Evolutionary conservation across 2,329 filamentous ascomycete genomes (phyloP), one percentile per base, ranked within the genome.

Genomic region (Cytospora piceae): DNA sequence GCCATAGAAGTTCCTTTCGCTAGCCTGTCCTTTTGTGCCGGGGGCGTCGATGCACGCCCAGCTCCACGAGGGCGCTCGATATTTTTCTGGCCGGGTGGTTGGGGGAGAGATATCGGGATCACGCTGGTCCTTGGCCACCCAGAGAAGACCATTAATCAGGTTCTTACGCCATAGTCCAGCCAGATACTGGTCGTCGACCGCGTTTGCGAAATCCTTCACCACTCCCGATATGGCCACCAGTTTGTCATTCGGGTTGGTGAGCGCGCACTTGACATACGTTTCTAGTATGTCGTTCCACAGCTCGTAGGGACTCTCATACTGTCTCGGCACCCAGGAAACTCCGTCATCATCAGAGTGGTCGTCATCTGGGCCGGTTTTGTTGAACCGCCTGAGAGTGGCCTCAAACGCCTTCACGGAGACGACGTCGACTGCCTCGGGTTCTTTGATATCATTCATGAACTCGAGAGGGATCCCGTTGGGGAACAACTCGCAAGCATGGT

Each of bases 51-150:
- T 9, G 9, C 24, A 65, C 20, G 66, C 66, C 66, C 66, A 67
- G 31, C 66, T 67, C 66, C 66, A 67, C 6, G 58, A 32, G 0
- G 66, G 66, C 6, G 66, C 66, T 31, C 66, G 58, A 20, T 63
- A 67, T 9, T 7, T 3, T 1, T 51, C 4, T 1, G 58, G n/a
- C 2, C 63, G 54, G 39, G 46, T 20, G 3, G 55, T 34, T 3
- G 31, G 46, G 2, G 34, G 2, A 20, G 4, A 5, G 2, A 5
- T 24, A 5, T 53, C 34, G 6, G 7, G 22, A 6, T 14, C n/a
- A 2, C 22, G 1, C 2, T 3, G 2, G 1, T 29, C 6, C 31
- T 49, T 3, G 6, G 60, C 39, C 2, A 8, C 27, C 66, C 66
- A 68, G 0, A 68, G 29, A 27, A 68, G 59, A 2, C 46, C 59